These are phyloP conservation scores for Pichia terricola DNA, from an alignment of 1,139 yeast species.

Conservation along the genomic window DNA sequence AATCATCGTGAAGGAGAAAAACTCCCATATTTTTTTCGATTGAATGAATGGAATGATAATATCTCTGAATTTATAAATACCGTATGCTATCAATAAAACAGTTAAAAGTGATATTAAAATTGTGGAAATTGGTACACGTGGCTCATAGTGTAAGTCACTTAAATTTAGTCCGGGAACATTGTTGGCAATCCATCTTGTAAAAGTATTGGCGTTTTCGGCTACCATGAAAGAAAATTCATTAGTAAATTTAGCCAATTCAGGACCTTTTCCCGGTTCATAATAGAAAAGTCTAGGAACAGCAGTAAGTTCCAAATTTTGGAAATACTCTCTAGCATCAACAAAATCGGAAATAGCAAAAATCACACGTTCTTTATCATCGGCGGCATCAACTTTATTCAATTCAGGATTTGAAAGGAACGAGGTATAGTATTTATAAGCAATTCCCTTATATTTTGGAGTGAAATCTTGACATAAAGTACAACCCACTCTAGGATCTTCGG, in stretches of 20 bases:
- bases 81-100: too few species aligned
- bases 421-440: conserved; percentile 52
- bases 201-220: conserved; percentile 21
- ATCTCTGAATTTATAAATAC: conserved; percentile 1
- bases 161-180: conserved; percentile 11
- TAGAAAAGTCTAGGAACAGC: conserved; percentile 67
- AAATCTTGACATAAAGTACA: conserved; percentile 69
- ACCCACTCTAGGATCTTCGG: conserved; percentile 62
- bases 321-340: conserved; percentile 41
- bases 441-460: conserved; percentile 53
- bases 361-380: conserved; percentile 25
- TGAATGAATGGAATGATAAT: conserved; percentile 13
- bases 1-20: conserved; percentile 41
- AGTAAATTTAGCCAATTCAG: conserved; percentile 11
- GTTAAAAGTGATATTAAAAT: conserved; percentile 21
- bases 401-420: conserved; percentile 27
- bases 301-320: conserved; percentile 47
- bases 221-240: conserved; percentile 25
- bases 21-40: conserved; percentile 22
- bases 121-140: conserved; percentile 18
- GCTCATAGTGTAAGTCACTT: conserved; percentile 12
- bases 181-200: conserved; percentile 10
- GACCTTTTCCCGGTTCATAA: conserved; percentile 30
- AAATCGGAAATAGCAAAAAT: conserved; percentile 74
- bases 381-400: conserved; percentile 28